phyloP scores from a whole-genome alignment of 2,329 filamentous ascomycete genomes.

The Ophiognomonia clavigignenti-juglandacearum region DNA sequence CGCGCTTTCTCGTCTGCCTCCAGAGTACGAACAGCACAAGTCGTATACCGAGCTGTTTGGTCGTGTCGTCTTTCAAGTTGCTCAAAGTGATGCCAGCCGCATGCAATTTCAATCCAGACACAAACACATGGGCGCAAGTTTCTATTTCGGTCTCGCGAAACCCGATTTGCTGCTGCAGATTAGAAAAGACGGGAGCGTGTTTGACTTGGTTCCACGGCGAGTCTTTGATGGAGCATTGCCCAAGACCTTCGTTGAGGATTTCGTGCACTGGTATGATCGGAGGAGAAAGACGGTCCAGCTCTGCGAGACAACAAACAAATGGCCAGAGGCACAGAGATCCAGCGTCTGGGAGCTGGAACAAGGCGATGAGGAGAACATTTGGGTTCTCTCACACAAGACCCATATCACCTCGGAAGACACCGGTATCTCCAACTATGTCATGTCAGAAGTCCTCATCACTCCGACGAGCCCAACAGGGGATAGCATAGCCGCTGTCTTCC shows the following conservation, averaged over 20 bases:
- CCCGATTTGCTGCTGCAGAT: constrained; percentile 30
- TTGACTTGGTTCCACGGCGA: background rate
- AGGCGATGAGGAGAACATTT: constrained; percentile 13
- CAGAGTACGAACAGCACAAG: constrained; percentile 33
- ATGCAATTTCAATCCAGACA: constrained; percentile 36
- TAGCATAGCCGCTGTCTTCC: constrained; percentile 27
- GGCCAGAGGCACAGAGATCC: constrained; percentile 22
- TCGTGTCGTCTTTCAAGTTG: constrained; percentile 34
- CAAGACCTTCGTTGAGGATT: constrained; percentile 30
- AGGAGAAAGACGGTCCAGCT: constrained; percentile 27
- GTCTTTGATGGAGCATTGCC: constrained; percentile 29
- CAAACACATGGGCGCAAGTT: constrained; percentile 22
- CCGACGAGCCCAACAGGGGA: constrained; percentile 28
- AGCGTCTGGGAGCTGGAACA: no score
- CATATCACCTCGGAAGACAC: no score
- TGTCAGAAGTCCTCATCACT: constrained; percentile 28
- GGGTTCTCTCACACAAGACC: constrained; percentile 19
- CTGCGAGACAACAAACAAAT: constrained; percentile 21
- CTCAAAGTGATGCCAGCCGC: constrained; percentile 30
- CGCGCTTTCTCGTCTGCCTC: constrained; percentile 42
- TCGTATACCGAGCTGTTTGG: constrained; percentile 42
- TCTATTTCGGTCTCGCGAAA: constrained; percentile 29
- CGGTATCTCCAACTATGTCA: no score
- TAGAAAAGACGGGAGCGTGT: background rate
- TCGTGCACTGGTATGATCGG: constrained; percentile 42